Base-by-base conservation (phyloP, 345 rosid species). In the Eutrema japonicum region DNA sequence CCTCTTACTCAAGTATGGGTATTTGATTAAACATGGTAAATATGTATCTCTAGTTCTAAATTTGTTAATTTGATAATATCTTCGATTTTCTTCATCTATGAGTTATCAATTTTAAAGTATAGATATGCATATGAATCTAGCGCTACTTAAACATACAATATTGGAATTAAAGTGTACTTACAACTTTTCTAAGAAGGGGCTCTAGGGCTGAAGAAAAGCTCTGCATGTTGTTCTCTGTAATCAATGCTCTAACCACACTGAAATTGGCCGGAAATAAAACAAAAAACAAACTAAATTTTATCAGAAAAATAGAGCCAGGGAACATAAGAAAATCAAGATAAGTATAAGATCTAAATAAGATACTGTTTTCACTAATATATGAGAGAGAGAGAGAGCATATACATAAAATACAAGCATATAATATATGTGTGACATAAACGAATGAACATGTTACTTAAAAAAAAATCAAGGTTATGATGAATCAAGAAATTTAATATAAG, bases 101-200 rank as follows among this genome's bases (percentile, higher is more conserved):
- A 63, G 63, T 7, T 43, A 10, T 45, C 49, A 54, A 33, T 26
- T 66, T 37, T 38, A 11, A 16, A 49, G 7, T 40, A 30, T 5
- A 30, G 22, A 12, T 40, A 49, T 58, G 32, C 61, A 49, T 52
- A 62, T 63, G 26, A 62, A 70, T 64, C 42, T 22, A 47, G 12
- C 5, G 18, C 45, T 48, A 65, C 10, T 66, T 66, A 65, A 65
- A 37, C 51, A 60, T 51, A 27, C 35, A 52, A 61, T 61, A 46
- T 22, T 8, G 38, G n/a, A 46, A 46, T 41, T 33, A 13, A 32
- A 68, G 41, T 62, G 13, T 12, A 55, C 84, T 56, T 87, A 94
- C 98, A 89, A 91, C 96, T 78, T 72, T 86, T 73, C 98, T 77
- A 29, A 94, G 78, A 81, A 88, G 13, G 5, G 98, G 98, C 80